phyloP scores from a whole-genome alignment of 2,329 filamentous ascomycete species.

The Microdochium nivale region DNA sequence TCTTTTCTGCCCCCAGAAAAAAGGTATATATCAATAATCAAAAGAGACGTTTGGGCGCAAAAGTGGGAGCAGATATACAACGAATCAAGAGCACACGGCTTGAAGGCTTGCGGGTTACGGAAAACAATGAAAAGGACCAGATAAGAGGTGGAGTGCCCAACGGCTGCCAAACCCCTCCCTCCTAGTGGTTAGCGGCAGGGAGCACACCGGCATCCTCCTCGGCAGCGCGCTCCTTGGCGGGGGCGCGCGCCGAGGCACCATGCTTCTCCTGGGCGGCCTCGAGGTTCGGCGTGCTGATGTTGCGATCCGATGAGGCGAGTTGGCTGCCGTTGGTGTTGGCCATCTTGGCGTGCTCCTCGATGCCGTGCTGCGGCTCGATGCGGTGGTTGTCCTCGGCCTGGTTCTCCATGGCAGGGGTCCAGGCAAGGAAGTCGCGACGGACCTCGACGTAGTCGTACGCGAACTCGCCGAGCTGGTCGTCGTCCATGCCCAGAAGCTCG shows the following conservation, averaged over 20 bases:
- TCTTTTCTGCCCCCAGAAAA: background rate
- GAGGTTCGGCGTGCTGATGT: conserved; percentile 18
- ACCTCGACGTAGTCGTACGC: conserved; percentile 89
- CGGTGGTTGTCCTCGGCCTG: conserved; percentile 49
- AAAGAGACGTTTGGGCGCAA: too few relatives aligned
- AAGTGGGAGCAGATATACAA: background rate
- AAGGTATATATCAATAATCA: background rate
- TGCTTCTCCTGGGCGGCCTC: conserved; percentile 26
- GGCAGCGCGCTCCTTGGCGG: conserved; percentile 12
- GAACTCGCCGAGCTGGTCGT: conserved; percentile 84
- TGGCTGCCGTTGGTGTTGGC: conserved; percentile 41
- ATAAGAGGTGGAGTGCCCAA: background rate
- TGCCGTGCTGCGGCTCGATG: conserved; percentile 62
- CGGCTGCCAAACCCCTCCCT: too few relatives aligned
- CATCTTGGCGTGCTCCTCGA: conserved; percentile 61
- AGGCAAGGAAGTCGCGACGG: conserved; percentile 78
- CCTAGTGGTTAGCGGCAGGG: background rate
- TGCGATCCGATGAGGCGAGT: background rate
- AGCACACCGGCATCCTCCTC: conserved; percentile 5
- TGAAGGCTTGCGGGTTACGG: background rate
- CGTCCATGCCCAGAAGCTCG: conserved; percentile 80
- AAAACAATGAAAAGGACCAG: background rate
- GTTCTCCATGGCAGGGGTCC: conserved; percentile 68
- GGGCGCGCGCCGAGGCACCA: conserved; percentile 16
- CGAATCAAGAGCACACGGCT: background rate